Conservation (phyloP, 2,329 filamentous ascomycete species). For the Alternaria arbusti region DNA sequence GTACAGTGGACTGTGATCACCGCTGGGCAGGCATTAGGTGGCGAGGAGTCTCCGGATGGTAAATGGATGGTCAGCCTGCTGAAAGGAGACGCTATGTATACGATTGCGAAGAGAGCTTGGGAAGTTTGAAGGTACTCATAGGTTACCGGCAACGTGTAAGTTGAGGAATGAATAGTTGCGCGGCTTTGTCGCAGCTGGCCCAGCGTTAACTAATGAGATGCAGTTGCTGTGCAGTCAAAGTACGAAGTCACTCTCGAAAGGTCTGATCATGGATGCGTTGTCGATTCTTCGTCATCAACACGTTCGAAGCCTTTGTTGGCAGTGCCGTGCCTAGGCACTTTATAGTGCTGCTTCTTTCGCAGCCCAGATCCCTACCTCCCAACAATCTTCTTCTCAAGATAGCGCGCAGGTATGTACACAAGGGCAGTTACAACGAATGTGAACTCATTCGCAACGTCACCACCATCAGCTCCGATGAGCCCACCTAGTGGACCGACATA, state of each 20-base stretch:
- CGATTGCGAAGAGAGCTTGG: neutral
- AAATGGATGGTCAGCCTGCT: neutral
- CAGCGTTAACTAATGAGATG: neutral
- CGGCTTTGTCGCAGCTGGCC: neutral
- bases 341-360: neutral
- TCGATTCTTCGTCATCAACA: neutral
- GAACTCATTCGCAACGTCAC: slow-evolving; percentile 39
- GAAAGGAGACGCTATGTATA: neutral
- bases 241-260: neutral
- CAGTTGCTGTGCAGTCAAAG: neutral
- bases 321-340: neutral
- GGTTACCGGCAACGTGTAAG: neutral
- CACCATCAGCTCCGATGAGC: slow-evolving; percentile 33
- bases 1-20: slow-evolving; percentile 32
- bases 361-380: slow-evolving; percentile 16
- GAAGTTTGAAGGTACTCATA: neutral
- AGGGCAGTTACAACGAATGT: slow-evolving; percentile 34
- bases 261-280: neutral
- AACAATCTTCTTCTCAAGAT: slow-evolving; percentile 34
- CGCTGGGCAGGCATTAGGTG: slow-evolving; percentile 20
- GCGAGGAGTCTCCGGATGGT: neutral
- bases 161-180: neutral
- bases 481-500: slow-evolving; percentile 53
- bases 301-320: neutral
- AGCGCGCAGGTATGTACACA: slow-evolving; percentile 38